phyloP scores from a whole-genome alignment of 768 basidiomycete genomes.

The Auriscalpium orientale region DNA sequence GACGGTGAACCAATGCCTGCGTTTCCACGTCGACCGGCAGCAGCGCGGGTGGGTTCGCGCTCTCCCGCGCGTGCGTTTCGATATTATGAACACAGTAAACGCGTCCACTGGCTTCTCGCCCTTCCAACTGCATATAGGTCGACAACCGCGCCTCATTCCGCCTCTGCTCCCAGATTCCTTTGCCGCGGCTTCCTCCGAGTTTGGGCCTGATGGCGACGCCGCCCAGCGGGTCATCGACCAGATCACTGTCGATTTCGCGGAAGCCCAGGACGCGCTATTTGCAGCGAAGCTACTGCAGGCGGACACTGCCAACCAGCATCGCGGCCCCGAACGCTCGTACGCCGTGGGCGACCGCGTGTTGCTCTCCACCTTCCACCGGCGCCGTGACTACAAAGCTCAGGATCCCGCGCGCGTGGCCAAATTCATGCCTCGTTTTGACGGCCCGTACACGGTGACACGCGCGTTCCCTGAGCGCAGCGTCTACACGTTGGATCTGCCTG shows the following conservation, averaged over 20 bases:
- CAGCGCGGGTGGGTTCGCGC: slow-evolving; percentile 14
- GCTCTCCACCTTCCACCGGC: slow-evolving; percentile 26
- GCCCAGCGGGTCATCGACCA: background rate
- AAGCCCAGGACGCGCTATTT: slow-evolving; percentile 29
- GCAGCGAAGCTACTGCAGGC: slow-evolving; percentile 23
- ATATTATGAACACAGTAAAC: slow-evolving; percentile 20
- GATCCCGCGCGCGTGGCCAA: slow-evolving; percentile 29
- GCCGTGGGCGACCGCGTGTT: slow-evolving; percentile 27
- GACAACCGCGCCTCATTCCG: slow-evolving; percentile 15
- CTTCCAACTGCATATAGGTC: slow-evolving; percentile 16
- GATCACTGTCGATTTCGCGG: slow-evolving; percentile 11
- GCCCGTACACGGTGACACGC: slow-evolving; percentile 17
- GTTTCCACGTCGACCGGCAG: slow-evolving; percentile 17
- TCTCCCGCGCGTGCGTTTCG: slow-evolving; percentile 18
- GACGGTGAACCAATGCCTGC: slow-evolving; percentile 19
- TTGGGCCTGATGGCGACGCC: background rate
- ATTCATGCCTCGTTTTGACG: slow-evolving; percentile 33
- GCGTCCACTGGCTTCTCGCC: slow-evolving; percentile 18
- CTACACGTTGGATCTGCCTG: slow-evolving; percentile 9
- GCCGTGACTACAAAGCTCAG: slow-evolving; percentile 19
- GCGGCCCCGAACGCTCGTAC: slow-evolving; percentile 18
- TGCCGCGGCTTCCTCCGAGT: accelerated
- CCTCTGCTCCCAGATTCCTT: background rate
- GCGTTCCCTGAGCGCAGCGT: slow-evolving; percentile 8
- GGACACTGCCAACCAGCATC: slow-evolving; percentile 19